A percentile compares a stretch with the other conserved stretches of the same genome.
Evolutionary conservation across 345 rosid species (phyloP).

Genomic region (Populus alba): DNA sequence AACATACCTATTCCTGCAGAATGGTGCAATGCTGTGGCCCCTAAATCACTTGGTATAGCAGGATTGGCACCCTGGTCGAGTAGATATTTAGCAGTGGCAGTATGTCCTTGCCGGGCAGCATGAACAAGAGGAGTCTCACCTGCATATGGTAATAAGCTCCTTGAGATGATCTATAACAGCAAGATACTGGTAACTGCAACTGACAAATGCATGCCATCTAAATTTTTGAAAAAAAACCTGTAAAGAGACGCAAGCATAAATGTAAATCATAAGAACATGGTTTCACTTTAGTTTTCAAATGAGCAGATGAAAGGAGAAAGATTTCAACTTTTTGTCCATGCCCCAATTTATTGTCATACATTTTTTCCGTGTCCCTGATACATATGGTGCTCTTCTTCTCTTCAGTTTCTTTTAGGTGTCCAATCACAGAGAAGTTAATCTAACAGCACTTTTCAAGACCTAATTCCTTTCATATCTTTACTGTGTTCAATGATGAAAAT

Average conservation of each 20-base stretch:
- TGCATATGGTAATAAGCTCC: conserved; percentile 30
- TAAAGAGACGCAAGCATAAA: background rate
- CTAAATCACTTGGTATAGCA: conserved; percentile 67
- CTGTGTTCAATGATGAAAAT: background rate
- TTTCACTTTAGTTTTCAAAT: background rate
- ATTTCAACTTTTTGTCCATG: background rate
- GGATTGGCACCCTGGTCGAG: conserved; percentile 76
- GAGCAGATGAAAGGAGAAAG: background rate
- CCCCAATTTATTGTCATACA: background rate
- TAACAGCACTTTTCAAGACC: background rate
- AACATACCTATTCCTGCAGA: conserved; percentile 71
- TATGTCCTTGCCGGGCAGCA: conserved; percentile 91
- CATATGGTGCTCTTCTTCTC: background rate
- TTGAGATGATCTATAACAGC: conserved; percentile 1
- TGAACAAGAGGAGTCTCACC: conserved; percentile 93
- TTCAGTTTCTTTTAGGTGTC: background rate
- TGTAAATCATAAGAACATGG: background rate
- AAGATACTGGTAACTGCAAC: background rate
- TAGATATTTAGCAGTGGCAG: conserved; percentile 67
- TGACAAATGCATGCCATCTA: background rate
- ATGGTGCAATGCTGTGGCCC: conserved; percentile 88
- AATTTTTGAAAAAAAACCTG: background rate
- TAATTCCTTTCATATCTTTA: background rate
- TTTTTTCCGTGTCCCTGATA: background rate
- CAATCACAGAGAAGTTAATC: background rate